Evolutionary conservation across 1,139 yeast species (phyloP).

Genomic region (Scheffersomyces titani): DNA sequence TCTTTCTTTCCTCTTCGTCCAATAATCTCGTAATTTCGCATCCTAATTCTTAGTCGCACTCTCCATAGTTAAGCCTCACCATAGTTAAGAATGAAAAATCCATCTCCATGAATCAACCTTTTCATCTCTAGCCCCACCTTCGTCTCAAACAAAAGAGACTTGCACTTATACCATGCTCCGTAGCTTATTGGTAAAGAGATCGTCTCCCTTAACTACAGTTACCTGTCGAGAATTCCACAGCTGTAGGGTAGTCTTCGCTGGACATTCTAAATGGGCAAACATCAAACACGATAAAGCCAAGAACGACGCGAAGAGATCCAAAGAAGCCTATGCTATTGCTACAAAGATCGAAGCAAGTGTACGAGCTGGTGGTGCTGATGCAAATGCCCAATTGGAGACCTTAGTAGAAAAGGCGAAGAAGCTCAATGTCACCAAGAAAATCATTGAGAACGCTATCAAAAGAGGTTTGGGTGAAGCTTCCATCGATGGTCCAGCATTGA

Average conservation of each 20-base stretch:
- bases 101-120: background rate
- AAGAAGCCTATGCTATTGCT: conserved; percentile 71
- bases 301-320: conserved; percentile 78
- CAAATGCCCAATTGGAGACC: conserved; percentile 73
- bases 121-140: too few relatives aligned
- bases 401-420: conserved; percentile 79
- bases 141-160: background rate
- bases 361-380: conserved; percentile 51
- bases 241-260: conserved; percentile 35
- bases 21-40: background rate
- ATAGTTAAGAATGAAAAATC: background rate
- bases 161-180: background rate
- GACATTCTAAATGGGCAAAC: conserved; percentile 95
- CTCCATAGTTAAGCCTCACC: background rate
- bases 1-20: background rate
- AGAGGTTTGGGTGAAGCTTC: conserved; percentile 68
- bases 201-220: background rate
- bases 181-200: background rate
- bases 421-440: conserved; percentile 78
- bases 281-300: conserved; percentile 93
- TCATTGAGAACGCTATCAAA: conserved; percentile 82
- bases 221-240: conserved; percentile 13
- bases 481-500: conserved; percentile 35
- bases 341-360: conserved; percentile 75
- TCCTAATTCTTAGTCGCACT: background rate